Evolutionary conservation across 73 alveolate species (phyloP).

Genomic region (Breviolum minutum): DNA sequence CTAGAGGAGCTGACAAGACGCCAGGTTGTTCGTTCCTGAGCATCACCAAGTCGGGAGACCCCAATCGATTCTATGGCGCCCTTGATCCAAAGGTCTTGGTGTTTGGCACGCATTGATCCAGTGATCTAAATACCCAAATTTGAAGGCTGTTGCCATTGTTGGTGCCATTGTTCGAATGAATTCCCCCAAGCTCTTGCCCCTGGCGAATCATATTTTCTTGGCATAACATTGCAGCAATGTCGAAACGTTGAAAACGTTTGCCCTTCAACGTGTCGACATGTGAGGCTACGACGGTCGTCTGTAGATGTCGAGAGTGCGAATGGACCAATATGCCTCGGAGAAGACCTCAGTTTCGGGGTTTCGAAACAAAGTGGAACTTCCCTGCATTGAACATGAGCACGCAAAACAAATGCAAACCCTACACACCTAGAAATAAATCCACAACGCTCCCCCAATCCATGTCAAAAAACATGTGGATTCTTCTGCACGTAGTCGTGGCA

Average conservation of each 20-base stretch:
- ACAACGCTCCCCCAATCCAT: not conserved
- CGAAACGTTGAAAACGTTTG: not conserved
- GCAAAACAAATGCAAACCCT: too few species aligned
- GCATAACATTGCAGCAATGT: not conserved
- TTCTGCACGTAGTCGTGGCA: conserved; percentile 50
- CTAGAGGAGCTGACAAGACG: conserved; percentile 7
- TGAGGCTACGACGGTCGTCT: not conserved
- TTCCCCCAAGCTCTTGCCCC: too few species aligned
- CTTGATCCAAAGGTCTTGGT: too few species aligned
- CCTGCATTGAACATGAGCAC: too few species aligned
- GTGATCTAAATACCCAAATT: too few species aligned
- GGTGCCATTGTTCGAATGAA: too few species aligned
- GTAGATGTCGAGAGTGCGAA: conserved; percentile 43
- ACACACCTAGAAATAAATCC: too few species aligned
- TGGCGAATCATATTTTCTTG: not conserved
- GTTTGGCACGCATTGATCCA: too few species aligned
- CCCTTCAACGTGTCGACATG: not conserved
- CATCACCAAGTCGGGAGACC: too few species aligned
- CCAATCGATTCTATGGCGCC: too few species aligned
- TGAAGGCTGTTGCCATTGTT: too few species aligned
- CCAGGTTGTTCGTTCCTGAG: conserved; percentile 21
- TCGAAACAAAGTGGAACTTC: not conserved
- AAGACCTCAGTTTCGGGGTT: not conserved
- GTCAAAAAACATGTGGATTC: conserved; percentile 13
- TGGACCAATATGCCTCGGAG: conserved; percentile 77